These are phyloP conservation scores for Lodderomyces beijingensis DNA, from an alignment of 1,139 yeast genomes.

Conservation along the genomic window DNA sequence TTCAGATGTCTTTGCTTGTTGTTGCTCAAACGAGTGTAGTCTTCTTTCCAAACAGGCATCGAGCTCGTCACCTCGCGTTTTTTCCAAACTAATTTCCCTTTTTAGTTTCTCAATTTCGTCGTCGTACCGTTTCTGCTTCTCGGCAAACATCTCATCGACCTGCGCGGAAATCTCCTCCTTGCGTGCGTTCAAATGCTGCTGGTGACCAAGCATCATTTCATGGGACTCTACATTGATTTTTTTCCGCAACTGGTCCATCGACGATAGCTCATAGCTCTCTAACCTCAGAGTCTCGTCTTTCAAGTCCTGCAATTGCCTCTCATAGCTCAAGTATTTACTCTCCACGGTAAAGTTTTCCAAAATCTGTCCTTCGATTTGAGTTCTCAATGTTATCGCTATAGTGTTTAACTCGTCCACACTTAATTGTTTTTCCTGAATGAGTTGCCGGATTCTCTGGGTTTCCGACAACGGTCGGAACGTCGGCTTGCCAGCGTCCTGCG, in stretches of 20 bases:
- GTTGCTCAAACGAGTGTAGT: background rate
- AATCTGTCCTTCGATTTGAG: constrained; percentile 33
- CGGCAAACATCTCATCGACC: constrained; percentile 31
- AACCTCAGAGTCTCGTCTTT: constrained; percentile 29
- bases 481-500: no score
- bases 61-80: background rate
- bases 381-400: constrained; percentile 28
- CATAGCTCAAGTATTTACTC: constrained; percentile 24
- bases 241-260: constrained; percentile 26
- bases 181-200: constrained; percentile 29
- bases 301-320: constrained; percentile 16
- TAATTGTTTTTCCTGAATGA: constrained; percentile 10
- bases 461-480: constrained; percentile 1
- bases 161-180: constrained; percentile 31
- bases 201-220: constrained; percentile 31
- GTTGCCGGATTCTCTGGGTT: constrained; percentile 7
- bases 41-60: background rate
- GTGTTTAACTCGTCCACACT: constrained; percentile 16
- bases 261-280: constrained; percentile 21
- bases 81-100: constrained; percentile 1
- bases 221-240: constrained; percentile 32
- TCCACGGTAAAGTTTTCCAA: constrained; percentile 37
- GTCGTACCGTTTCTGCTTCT: constrained; percentile 24
- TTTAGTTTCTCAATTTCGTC: constrained; percentile 17
- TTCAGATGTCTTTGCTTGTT: background rate